Evolutionary conservation across 495 filamentous ascomycete species (phyloP).

Genomic region (Aspergillus carlsbadensis): DNA sequence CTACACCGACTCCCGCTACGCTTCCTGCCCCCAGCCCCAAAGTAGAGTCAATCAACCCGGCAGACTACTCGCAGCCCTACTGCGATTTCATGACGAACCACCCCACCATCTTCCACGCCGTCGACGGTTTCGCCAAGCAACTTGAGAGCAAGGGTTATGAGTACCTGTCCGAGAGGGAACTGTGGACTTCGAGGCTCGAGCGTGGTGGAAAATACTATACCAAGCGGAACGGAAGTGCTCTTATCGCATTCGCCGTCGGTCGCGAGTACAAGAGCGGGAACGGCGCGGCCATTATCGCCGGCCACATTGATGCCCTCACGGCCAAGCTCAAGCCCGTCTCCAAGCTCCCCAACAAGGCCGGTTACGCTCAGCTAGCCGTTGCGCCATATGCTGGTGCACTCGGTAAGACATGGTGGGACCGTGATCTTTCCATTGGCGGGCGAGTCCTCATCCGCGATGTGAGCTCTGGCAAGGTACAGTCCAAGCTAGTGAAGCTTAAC

Average conservation of each 20-base stretch:
- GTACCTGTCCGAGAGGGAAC: constrained; percentile 74
- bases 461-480: constrained; percentile 72
- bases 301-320: constrained; percentile 90
- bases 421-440: constrained; percentile 87
- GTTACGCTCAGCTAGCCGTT: constrained; percentile 86
- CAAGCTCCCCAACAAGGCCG: constrained; percentile 73
- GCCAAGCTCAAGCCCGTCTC: constrained; percentile 87
- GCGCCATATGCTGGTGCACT: constrained; percentile 89
- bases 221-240: constrained; percentile 78
- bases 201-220: constrained; percentile 85
- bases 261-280: constrained; percentile 81
- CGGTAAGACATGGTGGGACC: constrained; percentile 90
- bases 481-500: constrained; percentile 82
- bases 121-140: constrained; percentile 69
- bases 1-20: constrained; percentile 9
- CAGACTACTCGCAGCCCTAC: constrained; percentile 79
- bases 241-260: constrained; percentile 87
- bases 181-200: constrained; percentile 73
- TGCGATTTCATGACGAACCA: constrained; percentile 84
- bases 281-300: constrained; percentile 76
- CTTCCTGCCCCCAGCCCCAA: neutral
- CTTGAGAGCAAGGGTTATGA: constrained; percentile 70
- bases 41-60: constrained; percentile 31
- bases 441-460: constrained; percentile 78
- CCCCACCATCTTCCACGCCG: constrained; percentile 90